phyloP scores from a whole-genome alignment of 2,329 filamentous ascomycete species.

The Venturia effusa region DNA sequence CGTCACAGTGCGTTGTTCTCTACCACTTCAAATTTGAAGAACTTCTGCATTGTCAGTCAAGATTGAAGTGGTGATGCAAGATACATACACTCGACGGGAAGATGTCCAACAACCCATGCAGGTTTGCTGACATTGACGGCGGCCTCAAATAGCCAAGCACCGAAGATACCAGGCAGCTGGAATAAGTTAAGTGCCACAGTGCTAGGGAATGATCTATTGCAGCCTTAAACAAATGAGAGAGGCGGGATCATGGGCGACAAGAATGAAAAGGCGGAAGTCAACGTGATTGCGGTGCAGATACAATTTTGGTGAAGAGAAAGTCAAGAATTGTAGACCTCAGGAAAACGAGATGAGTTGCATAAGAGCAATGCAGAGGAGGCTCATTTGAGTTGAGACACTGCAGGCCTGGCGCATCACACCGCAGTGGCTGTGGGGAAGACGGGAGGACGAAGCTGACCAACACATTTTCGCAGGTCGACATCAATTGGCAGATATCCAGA shows the following conservation, averaged over 20 bases:
- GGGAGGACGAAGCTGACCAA: not conserved
- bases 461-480: not conserved
- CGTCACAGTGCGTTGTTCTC: not conserved
- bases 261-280: not conserved
- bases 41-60: not conserved
- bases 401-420: slow-evolving; percentile 1
- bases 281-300: not conserved
- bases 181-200: not conserved
- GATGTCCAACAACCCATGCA: not conserved
- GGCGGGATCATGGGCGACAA: no score
- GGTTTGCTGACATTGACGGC: not conserved
- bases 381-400: not conserved
- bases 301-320: not conserved
- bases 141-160: not conserved
- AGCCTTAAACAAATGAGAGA: no score
- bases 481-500: not conserved
- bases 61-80: not conserved
- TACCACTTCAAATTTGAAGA: not conserved
- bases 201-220: not conserved
- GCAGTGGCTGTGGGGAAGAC: not conserved
- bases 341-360: not conserved
- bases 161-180: not conserved
- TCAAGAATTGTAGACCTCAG: not conserved
- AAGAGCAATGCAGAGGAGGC: not conserved
- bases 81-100: not conserved